Conservation (phyloP, 805 yeast genomes). For the Barnettozyma botsteinii region DNA sequence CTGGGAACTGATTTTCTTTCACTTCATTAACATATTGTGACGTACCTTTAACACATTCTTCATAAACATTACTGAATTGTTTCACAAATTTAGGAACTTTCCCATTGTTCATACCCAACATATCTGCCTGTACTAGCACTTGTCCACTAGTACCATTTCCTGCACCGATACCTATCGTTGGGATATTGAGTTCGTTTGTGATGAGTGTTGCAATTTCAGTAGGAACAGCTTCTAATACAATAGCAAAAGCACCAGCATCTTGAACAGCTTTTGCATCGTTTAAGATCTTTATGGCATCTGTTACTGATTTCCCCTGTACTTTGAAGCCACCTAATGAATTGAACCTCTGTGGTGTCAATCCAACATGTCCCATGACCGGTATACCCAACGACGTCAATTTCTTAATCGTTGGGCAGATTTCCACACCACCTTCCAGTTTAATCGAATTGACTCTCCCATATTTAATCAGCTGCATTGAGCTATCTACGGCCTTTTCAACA, state of each 20-base stretch:
- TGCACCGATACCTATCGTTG: conserved; percentile 96
- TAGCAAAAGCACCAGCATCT: conserved; percentile 66
- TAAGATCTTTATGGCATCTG: conserved; percentile 49
- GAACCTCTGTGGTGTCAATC: conserved; percentile 85
- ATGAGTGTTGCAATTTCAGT: conserved; percentile 58
- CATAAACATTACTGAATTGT: conserved; percentile 49
- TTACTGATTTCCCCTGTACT: conserved; percentile 66
- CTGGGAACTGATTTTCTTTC: conserved; percentile 51
- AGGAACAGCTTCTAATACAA: conserved; percentile 86
- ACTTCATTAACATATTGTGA: conserved; percentile 57
- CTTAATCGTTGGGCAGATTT: conserved; percentile 45
- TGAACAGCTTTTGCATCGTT: conserved; percentile 68
- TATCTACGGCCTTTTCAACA: conserved; percentile 53
- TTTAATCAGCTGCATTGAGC: conserved; percentile 50
- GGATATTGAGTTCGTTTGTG: conserved; percentile 54
- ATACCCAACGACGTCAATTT: conserved; percentile 64
- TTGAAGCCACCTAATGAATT: conserved; percentile 80
- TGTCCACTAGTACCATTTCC: conserved; percentile 83
- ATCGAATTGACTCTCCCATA: conserved; percentile 58
- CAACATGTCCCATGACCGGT: conserved; percentile 89
- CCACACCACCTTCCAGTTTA: conserved; percentile 79
- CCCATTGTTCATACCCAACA: conserved; percentile 65
- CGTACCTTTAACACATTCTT: conserved; percentile 46
- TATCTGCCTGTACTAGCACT: conserved; percentile 80
- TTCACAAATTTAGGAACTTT: conserved; percentile 70